Evolutionary conservation across 108 stramenopile genomes (phyloP), one percentile per base, ranked within the genome.

Genomic region (Chaetoceros tenuissimus): DNA sequence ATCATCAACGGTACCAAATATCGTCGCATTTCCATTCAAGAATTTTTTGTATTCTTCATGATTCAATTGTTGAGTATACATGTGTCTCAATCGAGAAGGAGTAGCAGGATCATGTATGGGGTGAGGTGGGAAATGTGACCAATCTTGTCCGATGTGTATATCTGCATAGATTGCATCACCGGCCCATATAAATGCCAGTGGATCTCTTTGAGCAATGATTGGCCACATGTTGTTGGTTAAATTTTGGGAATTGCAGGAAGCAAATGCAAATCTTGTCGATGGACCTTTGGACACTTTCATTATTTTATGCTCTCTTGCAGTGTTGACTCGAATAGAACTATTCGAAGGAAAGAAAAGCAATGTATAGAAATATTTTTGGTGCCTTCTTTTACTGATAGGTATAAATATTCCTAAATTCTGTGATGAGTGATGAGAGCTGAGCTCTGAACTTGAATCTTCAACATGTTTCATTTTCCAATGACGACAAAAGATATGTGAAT

Each of bases 1-100:
- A 69, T 94, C 92, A 67, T 94, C 92, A 34, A 85, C 58, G 1
- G 80, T 79, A 13, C 89, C 92, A 70, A 82, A 79, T 23, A 92
- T 72, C 0, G 78, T 53, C 24, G 68, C 55, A 23, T 63, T 65
- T 20, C 71, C 73, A 45, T 64, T 19, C 24, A 87, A 53, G 44
- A 92, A 69, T 3, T 67, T 28, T 10, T 48, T 24, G 62, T 89
- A 93, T 1, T 57, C 81, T 21, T 77, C 61, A 18, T 71, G 48
- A 17, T 68, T 50, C 51, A 67, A 63, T 29, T 85, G 86, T 40
- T 66, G 48, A n/a, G 62, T 29, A 51, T 79, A 85, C 50, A 75
- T 59, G 5, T 57, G n/a, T 24, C 69, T 48, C 1, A 87, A 66
- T 24, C 66, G 47, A 25, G 66, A 73, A 1, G 80, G 80, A 3